phyloP scores from a whole-genome alignment of 441 rosid genomes.

The Omphalea diandra region DNA sequence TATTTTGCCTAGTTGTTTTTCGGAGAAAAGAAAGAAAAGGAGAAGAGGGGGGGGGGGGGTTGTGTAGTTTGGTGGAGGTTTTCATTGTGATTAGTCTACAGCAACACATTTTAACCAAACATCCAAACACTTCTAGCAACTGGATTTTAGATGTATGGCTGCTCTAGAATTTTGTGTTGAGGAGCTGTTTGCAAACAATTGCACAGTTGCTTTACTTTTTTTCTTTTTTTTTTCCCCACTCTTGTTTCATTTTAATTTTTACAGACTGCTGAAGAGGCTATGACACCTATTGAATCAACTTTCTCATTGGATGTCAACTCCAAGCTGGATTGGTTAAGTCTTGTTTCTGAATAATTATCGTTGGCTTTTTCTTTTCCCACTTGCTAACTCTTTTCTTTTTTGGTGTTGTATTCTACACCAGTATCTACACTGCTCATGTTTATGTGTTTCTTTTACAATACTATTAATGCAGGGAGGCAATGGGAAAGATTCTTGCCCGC shows the following conservation, averaged over 20 bases:
- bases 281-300: constrained; percentile 98
- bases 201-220: too few relatives aligned
- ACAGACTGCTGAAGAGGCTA: constrained; percentile 98
- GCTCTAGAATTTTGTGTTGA: too few relatives aligned
- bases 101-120: too few relatives aligned
- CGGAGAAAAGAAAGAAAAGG: too few relatives aligned
- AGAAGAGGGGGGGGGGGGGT: too few relatives aligned
- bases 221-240: too few relatives aligned
- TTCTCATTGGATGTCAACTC: constrained; percentile 92
- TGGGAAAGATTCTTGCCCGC: constrained; percentile 91
- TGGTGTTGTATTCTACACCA: background rate
- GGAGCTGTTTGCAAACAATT: too few relatives aligned
- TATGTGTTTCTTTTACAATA: constrained; percentile 12
- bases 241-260: constrained; percentile 17
- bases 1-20: too few relatives aligned
- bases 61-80: too few relatives aligned
- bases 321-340: constrained; percentile 87
- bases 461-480: constrained; percentile 82
- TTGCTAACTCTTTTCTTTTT: background rate
- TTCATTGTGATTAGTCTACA: too few relatives aligned
- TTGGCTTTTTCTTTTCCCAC: background rate
- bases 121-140: too few relatives aligned
- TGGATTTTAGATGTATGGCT: too few relatives aligned
- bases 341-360: constrained; percentile 14
- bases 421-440: background rate